Conservation (phyloP, 2,329 filamentous ascomycete species). For the Trichoderma hamatum region DNA sequence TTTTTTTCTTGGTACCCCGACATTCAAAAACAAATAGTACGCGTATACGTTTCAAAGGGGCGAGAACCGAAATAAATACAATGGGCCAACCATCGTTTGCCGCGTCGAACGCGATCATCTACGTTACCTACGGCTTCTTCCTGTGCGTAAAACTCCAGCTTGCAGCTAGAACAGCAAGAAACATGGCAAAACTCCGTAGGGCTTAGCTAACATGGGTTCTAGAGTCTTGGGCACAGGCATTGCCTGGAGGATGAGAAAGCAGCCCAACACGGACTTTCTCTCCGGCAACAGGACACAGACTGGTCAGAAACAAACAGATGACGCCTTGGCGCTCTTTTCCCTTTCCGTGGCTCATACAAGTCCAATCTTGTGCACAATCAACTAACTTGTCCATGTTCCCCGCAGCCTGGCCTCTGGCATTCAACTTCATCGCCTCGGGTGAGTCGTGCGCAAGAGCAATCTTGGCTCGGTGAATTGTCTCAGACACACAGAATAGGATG, state of each 20-base stretch:
- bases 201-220: constrained; percentile 31
- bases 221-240: constrained; percentile 66
- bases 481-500: neutral
- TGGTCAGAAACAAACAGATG: constrained; percentile 58
- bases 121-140: constrained; percentile 76
- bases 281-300: constrained; percentile 80
- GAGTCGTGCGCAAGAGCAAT: constrained; percentile 55
- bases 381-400: constrained; percentile 38
- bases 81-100: constrained; percentile 77
- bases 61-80: constrained; percentile 27
- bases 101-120: constrained; percentile 84
- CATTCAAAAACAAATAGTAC: neutral
- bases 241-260: constrained; percentile 61
- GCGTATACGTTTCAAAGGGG: neutral
- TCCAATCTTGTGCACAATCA: neutral
- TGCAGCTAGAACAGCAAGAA: neutral
- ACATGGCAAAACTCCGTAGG: no score
- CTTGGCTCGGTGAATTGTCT: constrained; percentile 16
- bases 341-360: neutral
- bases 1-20: neutral
- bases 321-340: neutral
- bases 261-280: constrained; percentile 72
- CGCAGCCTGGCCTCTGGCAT: constrained; percentile 74
- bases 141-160: constrained; percentile 56
- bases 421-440: constrained; percentile 92